phyloP scores from a whole-genome alignment of 2,329 filamentous ascomycete genomes.

The Cercospora zeae-maydis region DNA sequence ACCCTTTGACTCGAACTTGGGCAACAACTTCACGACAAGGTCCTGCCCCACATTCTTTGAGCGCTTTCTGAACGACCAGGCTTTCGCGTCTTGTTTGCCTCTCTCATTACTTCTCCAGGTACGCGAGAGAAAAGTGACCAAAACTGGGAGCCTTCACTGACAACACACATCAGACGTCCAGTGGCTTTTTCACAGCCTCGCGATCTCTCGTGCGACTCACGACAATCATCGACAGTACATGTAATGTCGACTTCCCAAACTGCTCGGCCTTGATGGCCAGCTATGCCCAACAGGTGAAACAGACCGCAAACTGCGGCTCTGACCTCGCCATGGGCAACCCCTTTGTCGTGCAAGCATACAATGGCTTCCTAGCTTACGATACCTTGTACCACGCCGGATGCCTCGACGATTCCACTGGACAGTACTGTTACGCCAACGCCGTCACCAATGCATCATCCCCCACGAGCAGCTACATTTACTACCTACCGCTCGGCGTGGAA shows the following conservation, averaged over 20 bases:
- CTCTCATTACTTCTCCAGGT: slow-evolving; percentile 80
- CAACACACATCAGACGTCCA: slow-evolving; percentile 61
- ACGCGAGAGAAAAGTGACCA: slow-evolving; percentile 32
- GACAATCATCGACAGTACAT: slow-evolving; percentile 73
- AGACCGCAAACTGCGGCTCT: slow-evolving; percentile 61
- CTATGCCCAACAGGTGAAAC: slow-evolving; percentile 63
- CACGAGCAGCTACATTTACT: slow-evolving; percentile 77
- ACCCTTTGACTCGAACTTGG: slow-evolving; percentile 49
- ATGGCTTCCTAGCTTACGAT: slow-evolving; percentile 72
- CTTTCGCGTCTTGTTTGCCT: slow-evolving; percentile 72
- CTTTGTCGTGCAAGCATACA: slow-evolving; percentile 69
- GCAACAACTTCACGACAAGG: slow-evolving; percentile 51
- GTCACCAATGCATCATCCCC: slow-evolving; percentile 70
- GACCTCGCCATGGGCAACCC: slow-evolving; percentile 68
- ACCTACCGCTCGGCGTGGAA: slow-evolving; percentile 70
- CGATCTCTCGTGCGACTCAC: slow-evolving; percentile 70
- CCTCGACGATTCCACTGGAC: slow-evolving; percentile 57
- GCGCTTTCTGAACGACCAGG: slow-evolving; percentile 60
- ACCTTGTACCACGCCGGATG: slow-evolving; percentile 78
- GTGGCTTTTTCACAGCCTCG: slow-evolving; percentile 75
- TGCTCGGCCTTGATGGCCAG: slow-evolving; percentile 64
- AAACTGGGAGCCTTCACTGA: not conserved
- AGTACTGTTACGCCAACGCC: slow-evolving; percentile 75
- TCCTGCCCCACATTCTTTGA: slow-evolving; percentile 67
- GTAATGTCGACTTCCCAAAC: slow-evolving; percentile 60